Conservation (phyloP, 2,329 filamentous ascomycete species). For the Fusarium sp. region DNA sequence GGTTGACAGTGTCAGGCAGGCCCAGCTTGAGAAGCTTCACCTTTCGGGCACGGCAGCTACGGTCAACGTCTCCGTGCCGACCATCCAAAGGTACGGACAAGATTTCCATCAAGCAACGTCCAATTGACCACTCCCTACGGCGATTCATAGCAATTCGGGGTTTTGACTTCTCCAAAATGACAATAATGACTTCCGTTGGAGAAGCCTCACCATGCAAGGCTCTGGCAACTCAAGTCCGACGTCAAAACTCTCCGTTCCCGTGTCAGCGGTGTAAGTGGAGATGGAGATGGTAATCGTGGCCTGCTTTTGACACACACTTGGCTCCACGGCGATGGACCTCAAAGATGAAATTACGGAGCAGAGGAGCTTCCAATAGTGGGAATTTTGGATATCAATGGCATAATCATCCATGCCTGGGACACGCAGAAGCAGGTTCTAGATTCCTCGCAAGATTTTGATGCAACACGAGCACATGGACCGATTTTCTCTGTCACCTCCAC, state of each 20-base stretch:
- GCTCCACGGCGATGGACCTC: slow-evolving; percentile 6
- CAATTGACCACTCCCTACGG: neutral
- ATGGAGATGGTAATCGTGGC: neutral
- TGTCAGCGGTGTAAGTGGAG: slow-evolving; percentile 14
- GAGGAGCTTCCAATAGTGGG: slow-evolving; percentile 17
- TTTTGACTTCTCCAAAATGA: neutral
- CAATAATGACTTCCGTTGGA: neutral
- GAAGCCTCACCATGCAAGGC: neutral
- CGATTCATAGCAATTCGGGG: neutral
- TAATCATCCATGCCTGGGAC: neutral
- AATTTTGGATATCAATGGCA: slow-evolving; percentile 11
- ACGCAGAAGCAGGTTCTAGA: slow-evolving; percentile 6
- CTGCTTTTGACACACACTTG: slow-evolving; percentile 15
- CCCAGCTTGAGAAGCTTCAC: neutral
- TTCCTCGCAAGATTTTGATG: neutral
- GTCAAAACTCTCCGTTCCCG: neutral
- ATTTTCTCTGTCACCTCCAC: slow-evolving; percentile 5
- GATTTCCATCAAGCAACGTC: neutral
- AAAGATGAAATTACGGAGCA: slow-evolving; percentile 10
- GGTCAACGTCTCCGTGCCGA: slow-evolving; percentile 24
- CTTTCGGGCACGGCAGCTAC: slow-evolving; percentile 25
- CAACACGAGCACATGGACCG: slow-evolving; percentile 26
- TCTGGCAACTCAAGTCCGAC: neutral
- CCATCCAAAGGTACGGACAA: neutral
- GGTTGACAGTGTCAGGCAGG: neutral